phyloP scores from a whole-genome alignment of 1,284 basidiomycete species.

The Mrakiaceae sp. region DNA sequence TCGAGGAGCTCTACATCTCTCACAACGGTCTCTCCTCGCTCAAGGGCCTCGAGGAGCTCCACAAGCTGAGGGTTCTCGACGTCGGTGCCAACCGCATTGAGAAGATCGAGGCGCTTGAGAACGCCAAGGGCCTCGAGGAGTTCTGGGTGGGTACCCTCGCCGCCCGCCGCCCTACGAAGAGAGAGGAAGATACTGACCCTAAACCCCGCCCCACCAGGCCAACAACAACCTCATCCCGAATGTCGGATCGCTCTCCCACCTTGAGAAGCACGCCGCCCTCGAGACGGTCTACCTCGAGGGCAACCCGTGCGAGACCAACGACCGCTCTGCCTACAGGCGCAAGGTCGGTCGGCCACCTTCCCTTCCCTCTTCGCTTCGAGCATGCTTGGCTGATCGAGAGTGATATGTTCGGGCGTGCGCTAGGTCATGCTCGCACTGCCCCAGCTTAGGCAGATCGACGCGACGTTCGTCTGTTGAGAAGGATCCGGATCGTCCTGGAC shows the following conservation, averaged over 20 bases:
- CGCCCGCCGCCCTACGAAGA: not conserved
- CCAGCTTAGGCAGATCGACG: conserved; percentile 86
- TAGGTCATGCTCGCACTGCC: conserved; percentile 61
- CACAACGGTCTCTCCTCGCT: conserved; percentile 80
- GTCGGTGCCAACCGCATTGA: conserved; percentile 74
- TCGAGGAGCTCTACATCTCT: conserved; percentile 88
- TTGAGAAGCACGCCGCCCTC: conserved; percentile 55
- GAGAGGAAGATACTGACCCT: not conserved
- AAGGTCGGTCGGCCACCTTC: conserved; percentile 46
- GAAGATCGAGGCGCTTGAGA: conserved; percentile 65
- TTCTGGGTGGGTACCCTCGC: conserved; percentile 63
- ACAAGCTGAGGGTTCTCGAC: conserved; percentile 78
- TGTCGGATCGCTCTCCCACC: conserved; percentile 53
- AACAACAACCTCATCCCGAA: conserved; percentile 74
- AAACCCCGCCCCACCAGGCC: conserved; percentile 43
- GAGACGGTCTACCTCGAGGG: conserved; percentile 89
- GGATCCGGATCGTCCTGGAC: not conserved
- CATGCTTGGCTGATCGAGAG: not conserved
- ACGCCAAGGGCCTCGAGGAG: conserved; percentile 68
- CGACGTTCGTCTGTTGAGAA: conserved; percentile 53
- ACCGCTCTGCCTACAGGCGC: conserved; percentile 69
- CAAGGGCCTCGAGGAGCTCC: conserved; percentile 79
- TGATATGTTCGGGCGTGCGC: too few relatives aligned
- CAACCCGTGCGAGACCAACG: conserved; percentile 76
- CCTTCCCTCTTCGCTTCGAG: not conserved